Percentiles rank a stretch among this genome's conserved stretches.
Evolutionary conservation across 495 filamentous ascomycete species (phyloP).

Genomic region (Trichocladium antarcticum): DNA sequence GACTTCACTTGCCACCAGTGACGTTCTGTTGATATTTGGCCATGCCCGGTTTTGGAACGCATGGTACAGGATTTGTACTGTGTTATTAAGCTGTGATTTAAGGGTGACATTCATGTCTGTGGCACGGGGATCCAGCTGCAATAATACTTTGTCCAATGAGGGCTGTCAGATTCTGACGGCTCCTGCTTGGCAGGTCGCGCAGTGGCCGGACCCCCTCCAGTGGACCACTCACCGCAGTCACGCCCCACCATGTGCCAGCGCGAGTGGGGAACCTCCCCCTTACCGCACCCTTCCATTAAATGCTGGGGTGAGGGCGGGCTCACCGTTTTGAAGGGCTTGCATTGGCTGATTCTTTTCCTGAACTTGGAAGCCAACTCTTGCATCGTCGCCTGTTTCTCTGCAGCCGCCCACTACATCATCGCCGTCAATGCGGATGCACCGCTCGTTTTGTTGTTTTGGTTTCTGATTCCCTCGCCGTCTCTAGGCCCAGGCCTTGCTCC

Average conservation of each 20-base stretch:
- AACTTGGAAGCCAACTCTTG: constrained; percentile 8
- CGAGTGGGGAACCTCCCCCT: constrained; percentile 11
- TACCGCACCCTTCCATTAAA: constrained; percentile 13
- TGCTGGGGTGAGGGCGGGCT: constrained; percentile 10
- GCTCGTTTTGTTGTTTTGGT: constrained; percentile 12
- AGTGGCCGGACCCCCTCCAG: no score
- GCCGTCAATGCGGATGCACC: constrained; percentile 12
- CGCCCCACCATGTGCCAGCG: not conserved
- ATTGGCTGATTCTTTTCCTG: constrained; percentile 10
- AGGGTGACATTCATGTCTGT: not conserved
- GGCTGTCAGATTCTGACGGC: not conserved
- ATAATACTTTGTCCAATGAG: not conserved
- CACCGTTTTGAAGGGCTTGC: constrained; percentile 14
- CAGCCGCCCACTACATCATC: constrained; percentile 18
- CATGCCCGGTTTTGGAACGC: not conserved
- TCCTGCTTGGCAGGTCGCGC: not conserved
- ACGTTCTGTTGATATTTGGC: not conserved
- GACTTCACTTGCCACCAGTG: no score
- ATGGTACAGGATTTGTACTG: not conserved
- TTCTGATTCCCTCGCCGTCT: not conserved
- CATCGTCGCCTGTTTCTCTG: constrained; percentile 3
- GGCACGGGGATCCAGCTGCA: not conserved
- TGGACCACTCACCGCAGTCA: no score
- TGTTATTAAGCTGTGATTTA: not conserved
- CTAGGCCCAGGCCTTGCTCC: not conserved